Percentiles rank a stretch among this genome's conserved stretches.
These are phyloP conservation scores for Begonia loranthoides DNA, from an alignment of 306 rosid genomes.

Conservation along the genomic window DNA sequence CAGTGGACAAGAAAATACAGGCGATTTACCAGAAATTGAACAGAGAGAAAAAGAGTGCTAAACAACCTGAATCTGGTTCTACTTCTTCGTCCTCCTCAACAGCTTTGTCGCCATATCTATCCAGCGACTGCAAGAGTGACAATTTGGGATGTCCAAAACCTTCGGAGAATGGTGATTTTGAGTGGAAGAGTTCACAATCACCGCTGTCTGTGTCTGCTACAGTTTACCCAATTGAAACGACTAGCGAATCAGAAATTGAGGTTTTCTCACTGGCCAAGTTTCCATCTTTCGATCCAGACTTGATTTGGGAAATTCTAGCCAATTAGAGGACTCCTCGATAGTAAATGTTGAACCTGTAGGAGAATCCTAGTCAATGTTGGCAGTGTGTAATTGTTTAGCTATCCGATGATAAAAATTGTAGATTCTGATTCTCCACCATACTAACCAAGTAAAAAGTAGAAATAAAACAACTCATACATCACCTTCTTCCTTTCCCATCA, in stretches of 20 bases:
- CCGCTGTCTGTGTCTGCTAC: constrained; percentile 11
- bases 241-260: constrained; percentile 34
- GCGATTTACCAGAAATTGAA: constrained; percentile 79
- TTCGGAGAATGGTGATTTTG: constrained; percentile 27
- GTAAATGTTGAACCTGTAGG: no score
- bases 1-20: constrained; percentile 83
- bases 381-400: no score
- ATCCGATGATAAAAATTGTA: no score
- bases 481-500: constrained; percentile 85
- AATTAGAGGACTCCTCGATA: constrained; percentile 20
- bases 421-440: no score
- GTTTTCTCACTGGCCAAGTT: constrained; percentile 58
- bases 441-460: no score
- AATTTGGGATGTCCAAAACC: constrained; percentile 43
- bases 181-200: constrained; percentile 28
- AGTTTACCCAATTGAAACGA: constrained; percentile 4
- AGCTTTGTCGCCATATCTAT: constrained; percentile 1
- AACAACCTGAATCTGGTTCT: background rate
- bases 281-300: constrained; percentile 89
- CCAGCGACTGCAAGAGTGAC: constrained; percentile 21
- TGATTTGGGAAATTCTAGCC: constrained; percentile 92
- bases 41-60: constrained; percentile 43
- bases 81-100: background rate
- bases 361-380: no score
- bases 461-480: background rate